These are phyloP conservation scores for Codiaeum variegatum DNA, from an alignment of 441 rosid species.

Conservation along the genomic window DNA sequence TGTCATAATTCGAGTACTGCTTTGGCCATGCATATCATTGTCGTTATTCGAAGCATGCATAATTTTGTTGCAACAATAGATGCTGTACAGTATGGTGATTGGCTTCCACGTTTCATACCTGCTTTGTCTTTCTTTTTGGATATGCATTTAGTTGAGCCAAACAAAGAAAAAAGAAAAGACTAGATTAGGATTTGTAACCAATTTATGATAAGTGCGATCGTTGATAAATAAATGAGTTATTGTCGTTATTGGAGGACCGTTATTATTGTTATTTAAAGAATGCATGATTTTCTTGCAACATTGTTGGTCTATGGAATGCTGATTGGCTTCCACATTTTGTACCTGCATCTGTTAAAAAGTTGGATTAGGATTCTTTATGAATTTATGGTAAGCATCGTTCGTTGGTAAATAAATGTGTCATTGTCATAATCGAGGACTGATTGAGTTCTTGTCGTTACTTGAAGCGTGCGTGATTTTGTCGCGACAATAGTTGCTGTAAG, in stretches of 20 bases:
- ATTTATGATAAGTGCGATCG: not conserved
- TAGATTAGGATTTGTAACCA: slow-evolving; percentile 1
- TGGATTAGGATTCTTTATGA: too few relatives aligned
- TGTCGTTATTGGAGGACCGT: slow-evolving; percentile 12
- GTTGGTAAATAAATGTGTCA: too few relatives aligned
- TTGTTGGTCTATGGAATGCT: too few relatives aligned
- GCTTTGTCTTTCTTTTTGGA: not conserved
- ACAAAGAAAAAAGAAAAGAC: not conserved
- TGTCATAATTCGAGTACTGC: not conserved
- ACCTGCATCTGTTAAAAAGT: too few relatives aligned
- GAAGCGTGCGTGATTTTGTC: not conserved
- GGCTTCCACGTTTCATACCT: too few relatives aligned
- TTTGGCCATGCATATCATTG: slow-evolving; percentile 20
- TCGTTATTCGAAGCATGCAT: slow-evolving; percentile 5
- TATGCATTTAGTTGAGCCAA: not conserved
- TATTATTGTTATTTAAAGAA: slow-evolving; percentile 2
- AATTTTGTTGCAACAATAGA: too few relatives aligned
- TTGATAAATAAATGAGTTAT: too few relatives aligned
- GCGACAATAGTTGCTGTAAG: not conserved
- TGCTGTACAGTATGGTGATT: too few relatives aligned
- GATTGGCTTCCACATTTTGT: too few relatives aligned
- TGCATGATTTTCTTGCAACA: too few relatives aligned
- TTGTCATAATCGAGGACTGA: not conserved
- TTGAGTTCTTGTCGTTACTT: not conserved
- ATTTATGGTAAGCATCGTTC: too few relatives aligned